Conservation (phyloP, 2,329 filamentous ascomycete species). For the Colletotrichum sp. region DNA sequence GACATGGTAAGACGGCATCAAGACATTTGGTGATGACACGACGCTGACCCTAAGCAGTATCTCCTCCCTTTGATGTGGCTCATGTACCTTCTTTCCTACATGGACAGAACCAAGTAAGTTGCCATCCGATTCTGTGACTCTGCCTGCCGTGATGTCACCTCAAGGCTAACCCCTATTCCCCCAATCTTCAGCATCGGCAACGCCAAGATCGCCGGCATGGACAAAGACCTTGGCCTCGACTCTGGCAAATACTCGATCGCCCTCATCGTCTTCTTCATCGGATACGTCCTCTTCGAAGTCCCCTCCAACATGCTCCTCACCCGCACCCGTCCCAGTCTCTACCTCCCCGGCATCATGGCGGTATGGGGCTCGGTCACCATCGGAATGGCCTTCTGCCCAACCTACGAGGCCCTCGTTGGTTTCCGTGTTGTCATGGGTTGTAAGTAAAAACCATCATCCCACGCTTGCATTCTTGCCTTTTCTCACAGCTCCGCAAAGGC, state of each 20-base stretch:
- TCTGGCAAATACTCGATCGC: slow-evolving; percentile 65
- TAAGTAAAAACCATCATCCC: background rate
- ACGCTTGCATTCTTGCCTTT: background rate
- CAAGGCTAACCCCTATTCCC: background rate
- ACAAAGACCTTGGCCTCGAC: slow-evolving; percentile 55
- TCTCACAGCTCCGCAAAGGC: slow-evolving; percentile 46
- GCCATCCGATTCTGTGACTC: background rate
- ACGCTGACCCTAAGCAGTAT: slow-evolving; percentile 7
- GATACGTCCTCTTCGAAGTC: slow-evolving; percentile 69
- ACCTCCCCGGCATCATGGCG: slow-evolving; percentile 71
- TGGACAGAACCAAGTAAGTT: slow-evolving; percentile 58
- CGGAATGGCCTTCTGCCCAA: slow-evolving; percentile 32
- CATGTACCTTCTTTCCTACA: slow-evolving; percentile 58
- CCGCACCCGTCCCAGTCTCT: slow-evolving; percentile 64
- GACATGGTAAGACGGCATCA: slow-evolving; percentile 29
- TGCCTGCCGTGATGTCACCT: background rate
- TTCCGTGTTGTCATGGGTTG: slow-evolving; percentile 54
- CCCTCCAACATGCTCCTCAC: slow-evolving; percentile 72
- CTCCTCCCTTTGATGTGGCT: slow-evolving; percentile 57
- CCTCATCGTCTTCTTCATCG: slow-evolving; percentile 70
- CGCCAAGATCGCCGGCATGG: slow-evolving; percentile 58
- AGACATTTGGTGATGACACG: background rate
- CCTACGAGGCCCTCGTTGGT: slow-evolving; percentile 29
- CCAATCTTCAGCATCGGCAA: slow-evolving; percentile 49
- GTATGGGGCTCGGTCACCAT: slow-evolving; percentile 38